Conservation (phyloP, 148 eudicot species). For the Rhododendron simsii region DNA sequence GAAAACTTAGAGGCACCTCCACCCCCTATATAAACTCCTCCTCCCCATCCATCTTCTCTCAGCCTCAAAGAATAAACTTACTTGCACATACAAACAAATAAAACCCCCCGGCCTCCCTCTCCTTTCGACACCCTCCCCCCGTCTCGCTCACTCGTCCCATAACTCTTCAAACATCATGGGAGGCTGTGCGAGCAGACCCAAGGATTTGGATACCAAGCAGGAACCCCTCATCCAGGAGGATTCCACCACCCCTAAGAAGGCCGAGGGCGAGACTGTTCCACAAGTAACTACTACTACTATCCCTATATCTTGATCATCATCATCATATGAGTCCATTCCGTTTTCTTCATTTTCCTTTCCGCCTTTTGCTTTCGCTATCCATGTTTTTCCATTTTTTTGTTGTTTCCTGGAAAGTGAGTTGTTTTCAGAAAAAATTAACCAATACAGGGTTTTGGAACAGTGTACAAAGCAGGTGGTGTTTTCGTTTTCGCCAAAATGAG, state of each 20-base stretch:
- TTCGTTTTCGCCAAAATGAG: not conserved
- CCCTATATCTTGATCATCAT: not conserved
- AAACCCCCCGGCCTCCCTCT: not conserved
- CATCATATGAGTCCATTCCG: not conserved
- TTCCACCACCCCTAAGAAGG: slow-evolving; percentile 21
- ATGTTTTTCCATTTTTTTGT: not conserved
- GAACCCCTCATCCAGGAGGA: not conserved
- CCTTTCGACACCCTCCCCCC: not conserved
- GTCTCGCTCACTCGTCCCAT: not conserved
- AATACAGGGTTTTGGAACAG: not conserved
- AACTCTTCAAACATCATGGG: not conserved
- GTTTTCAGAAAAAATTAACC: not conserved
- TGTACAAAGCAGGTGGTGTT: not conserved
- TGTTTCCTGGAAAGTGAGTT: not conserved
- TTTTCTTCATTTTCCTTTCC: too few species aligned
- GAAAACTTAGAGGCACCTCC: not conserved
- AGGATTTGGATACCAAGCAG: not conserved
- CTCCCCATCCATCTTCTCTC: not conserved
- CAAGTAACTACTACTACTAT: not conserved
- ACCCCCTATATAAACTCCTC: not conserved
- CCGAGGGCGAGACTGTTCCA: slow-evolving; percentile 29
- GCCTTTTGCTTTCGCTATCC: not conserved
- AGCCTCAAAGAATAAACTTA: not conserved
- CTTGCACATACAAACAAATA: not conserved
- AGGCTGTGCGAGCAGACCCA: slow-evolving; percentile 3